Conservation (phyloP, 2,329 filamentous ascomycete genomes). For the Colletotrichum nymphaeae region DNA sequence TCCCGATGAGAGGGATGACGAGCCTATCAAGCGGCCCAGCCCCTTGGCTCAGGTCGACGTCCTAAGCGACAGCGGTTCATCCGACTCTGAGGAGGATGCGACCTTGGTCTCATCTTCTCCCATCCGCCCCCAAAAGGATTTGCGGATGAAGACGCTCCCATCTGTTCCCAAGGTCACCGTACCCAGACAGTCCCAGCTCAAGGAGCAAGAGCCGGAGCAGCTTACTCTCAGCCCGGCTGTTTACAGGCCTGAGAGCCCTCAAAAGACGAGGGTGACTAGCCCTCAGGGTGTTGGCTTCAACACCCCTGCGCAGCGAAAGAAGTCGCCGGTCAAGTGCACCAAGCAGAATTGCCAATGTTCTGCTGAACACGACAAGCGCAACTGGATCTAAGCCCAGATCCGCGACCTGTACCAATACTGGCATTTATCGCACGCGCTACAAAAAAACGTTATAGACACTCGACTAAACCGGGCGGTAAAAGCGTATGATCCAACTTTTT, state of each 20-base stretch:
- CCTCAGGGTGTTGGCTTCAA: constrained; percentile 57
- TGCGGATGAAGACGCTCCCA: constrained; percentile 51
- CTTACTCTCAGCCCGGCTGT: constrained; percentile 63
- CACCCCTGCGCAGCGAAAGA: constrained; percentile 29
- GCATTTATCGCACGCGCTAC: constrained; percentile 36
- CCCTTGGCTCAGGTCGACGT: constrained; percentile 41
- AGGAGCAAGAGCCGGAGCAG: constrained; percentile 42
- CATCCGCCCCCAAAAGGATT: constrained; percentile 43
- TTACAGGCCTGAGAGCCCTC: constrained; percentile 58
- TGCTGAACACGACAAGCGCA: constrained; percentile 38
- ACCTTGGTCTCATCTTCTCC: constrained; percentile 30
- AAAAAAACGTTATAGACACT: constrained; percentile 25
- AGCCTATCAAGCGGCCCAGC: constrained; percentile 42
- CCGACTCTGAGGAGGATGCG: constrained; percentile 38
- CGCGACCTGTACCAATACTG: constrained; percentile 19
- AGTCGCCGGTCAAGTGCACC: constrained; percentile 29
- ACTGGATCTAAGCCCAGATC: constrained; percentile 44
- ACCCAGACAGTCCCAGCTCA: constrained; percentile 18
- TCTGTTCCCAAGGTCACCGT: constrained; percentile 45
- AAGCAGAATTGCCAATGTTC: constrained; percentile 37
- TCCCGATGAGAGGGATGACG: constrained; percentile 39
- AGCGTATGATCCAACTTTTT: constrained; percentile 20
- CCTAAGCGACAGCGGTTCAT: constrained; percentile 13
- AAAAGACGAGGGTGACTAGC: constrained; percentile 51
- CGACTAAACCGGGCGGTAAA: constrained; percentile 29